Percentiles rank a stretch among this genome's conserved stretches.
Conservation (phyloP, 192 early-diverging fungal genomes). For the Backusella australiensis region DNA sequence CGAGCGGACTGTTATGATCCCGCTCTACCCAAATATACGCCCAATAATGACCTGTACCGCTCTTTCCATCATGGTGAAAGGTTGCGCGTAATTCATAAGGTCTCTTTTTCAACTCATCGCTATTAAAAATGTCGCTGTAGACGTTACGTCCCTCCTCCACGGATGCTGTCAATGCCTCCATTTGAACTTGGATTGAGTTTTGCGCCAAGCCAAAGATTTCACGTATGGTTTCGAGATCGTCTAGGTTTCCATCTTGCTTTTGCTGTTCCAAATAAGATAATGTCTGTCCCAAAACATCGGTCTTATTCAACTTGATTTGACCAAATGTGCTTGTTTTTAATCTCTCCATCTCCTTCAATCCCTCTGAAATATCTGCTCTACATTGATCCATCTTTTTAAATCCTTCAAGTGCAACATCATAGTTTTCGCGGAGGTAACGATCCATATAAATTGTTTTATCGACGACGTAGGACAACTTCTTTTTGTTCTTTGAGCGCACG, state of each 20-base stretch:
- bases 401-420: background rate
- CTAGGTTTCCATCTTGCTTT: background rate
- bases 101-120: constrained; percentile 8
- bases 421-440: constrained; percentile 35
- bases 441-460: constrained; percentile 39
- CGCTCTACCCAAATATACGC: constrained; percentile 35
- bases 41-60: constrained; percentile 35
- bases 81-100: constrained; percentile 32
- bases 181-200: background rate
- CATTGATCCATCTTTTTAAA: constrained; percentile 14
- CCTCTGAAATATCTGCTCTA: background rate
- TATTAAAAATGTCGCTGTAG: constrained; percentile 15
- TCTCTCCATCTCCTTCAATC: background rate
- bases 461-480: background rate
- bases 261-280: background rate
- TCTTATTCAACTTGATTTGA: background rate
- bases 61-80: constrained; percentile 32
- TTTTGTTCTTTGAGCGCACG: background rate
- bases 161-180: background rate
- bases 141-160: background rate
- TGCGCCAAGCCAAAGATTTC: background rate
- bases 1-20: background rate
- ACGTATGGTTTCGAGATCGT: background rate
- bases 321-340: background rate
- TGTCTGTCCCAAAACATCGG: background rate